phyloP scores from a whole-genome alignment of 306 rosid genomes.

The Begonia fuchsioides region DNA sequence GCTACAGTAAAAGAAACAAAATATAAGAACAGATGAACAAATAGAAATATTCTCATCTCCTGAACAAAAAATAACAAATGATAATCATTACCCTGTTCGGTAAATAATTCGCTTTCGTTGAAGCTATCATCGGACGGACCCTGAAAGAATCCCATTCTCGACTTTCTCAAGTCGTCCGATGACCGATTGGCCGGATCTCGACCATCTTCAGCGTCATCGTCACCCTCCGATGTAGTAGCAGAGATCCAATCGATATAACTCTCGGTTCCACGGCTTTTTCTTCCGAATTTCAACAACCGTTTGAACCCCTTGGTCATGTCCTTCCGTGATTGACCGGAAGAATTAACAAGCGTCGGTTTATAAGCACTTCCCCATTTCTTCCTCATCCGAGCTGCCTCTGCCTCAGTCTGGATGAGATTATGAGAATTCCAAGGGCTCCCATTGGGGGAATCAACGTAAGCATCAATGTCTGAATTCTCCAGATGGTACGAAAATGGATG shows the following conservation, averaged over 20 bases:
- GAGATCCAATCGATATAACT: slow-evolving; percentile 83
- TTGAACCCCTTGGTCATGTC: slow-evolving; percentile 91
- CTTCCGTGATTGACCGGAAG: slow-evolving; percentile 80
- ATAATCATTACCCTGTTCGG: slow-evolving; percentile 53
- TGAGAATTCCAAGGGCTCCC: slow-evolving; percentile 99
- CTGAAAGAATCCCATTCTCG: slow-evolving; percentile 91
- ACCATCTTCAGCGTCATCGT: slow-evolving; percentile 88
- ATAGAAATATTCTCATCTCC: slow-evolving; percentile 1
- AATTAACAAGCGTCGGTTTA: slow-evolving; percentile 62
- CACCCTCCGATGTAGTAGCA: slow-evolving; percentile 99
- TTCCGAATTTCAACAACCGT: slow-evolving; percentile 78
- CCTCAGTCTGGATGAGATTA: slow-evolving; percentile 60
- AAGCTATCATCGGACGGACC: slow-evolving; percentile 69
- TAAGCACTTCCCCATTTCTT: slow-evolving; percentile 99
- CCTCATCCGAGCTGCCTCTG: slow-evolving; percentile 87
- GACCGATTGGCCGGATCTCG: slow-evolving; percentile 77
- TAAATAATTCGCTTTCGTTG: slow-evolving; percentile 71
- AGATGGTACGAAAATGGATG: slow-evolving; percentile 71
- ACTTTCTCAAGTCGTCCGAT: slow-evolving; percentile 85
- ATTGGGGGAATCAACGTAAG: slow-evolving; percentile 71
- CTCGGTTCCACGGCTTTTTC: slow-evolving; percentile 88
- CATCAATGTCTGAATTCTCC: slow-evolving; percentile 85
- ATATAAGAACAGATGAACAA: slow-evolving; percentile 10
- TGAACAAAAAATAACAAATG: slow-evolving; percentile 1
- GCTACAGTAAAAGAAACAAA: slow-evolving; percentile 40